Percentiles rank a stretch among this genome's conserved stretches.
Evolutionary conservation across 768 basidiomycete genomes (phyloP).

Genomic region (Russula abietina): DNA sequence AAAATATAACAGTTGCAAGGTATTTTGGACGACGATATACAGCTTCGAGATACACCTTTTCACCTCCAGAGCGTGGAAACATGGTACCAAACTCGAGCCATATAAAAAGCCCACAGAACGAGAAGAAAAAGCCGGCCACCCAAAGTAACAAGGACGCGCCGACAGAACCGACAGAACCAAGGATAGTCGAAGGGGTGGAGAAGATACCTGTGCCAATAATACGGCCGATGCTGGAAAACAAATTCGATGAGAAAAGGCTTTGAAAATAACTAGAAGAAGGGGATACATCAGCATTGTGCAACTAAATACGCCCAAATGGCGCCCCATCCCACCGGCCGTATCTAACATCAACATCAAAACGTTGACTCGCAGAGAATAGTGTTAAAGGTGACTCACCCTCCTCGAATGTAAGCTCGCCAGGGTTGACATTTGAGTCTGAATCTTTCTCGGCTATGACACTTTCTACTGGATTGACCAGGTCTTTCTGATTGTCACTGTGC

Average conservation of each 20-base stretch:
- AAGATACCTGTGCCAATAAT: slow-evolving; percentile 65
- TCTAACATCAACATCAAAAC: slow-evolving; percentile 30
- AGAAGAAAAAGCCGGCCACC: slow-evolving; percentile 55
- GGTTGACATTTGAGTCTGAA: slow-evolving; percentile 30
- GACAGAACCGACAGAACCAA: slow-evolving; percentile 49
- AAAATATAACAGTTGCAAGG: slow-evolving; percentile 45
- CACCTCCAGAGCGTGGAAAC: slow-evolving; percentile 57
- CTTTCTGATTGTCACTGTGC: background rate
- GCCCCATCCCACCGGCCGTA: slow-evolving; percentile 50
- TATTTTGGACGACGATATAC: slow-evolving; percentile 44
- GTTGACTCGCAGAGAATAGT: background rate
- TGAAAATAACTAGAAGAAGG: background rate
- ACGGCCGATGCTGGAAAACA: slow-evolving; percentile 38
- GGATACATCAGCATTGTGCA: slow-evolving; percentile 49
- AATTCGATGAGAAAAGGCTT: background rate
- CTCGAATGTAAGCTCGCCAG: slow-evolving; percentile 43
- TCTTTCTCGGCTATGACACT: background rate
- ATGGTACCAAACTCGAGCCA: slow-evolving; percentile 62
- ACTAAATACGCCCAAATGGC: slow-evolving; percentile 50
- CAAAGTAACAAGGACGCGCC: slow-evolving; percentile 59
- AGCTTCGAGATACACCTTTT: slow-evolving; percentile 58
- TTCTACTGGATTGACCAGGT: background rate
- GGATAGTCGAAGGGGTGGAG: slow-evolving; percentile 55
- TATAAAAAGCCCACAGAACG: slow-evolving; percentile 54
- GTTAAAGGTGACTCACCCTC: slow-evolving; percentile 37